Evolutionary conservation across 306 rosid species (phyloP).

Genomic region (Ceratonia siliqua): DNA sequence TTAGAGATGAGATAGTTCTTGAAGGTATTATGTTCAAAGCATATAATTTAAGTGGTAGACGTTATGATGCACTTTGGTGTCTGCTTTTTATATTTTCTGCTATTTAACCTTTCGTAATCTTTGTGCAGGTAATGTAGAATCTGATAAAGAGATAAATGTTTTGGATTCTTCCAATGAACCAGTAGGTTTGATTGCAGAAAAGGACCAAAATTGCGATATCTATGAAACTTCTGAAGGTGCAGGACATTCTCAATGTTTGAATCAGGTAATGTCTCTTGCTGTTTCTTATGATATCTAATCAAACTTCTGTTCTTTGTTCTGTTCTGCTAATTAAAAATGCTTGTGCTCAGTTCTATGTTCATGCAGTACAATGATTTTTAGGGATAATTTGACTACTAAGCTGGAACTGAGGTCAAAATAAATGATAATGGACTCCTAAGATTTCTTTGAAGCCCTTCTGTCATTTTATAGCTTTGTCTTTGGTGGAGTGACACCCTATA

Average conservation of each 20-base stretch:
- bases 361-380: slow-evolving; percentile 17
- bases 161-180: slow-evolving; percentile 50
- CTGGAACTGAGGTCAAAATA: neutral
- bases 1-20: slow-evolving; percentile 45
- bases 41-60: slow-evolving; percentile 22
- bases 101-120: slow-evolving; percentile 30
- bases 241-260: slow-evolving; percentile 40
- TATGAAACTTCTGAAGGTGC: slow-evolving; percentile 42
- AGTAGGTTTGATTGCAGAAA: slow-evolving; percentile 36
- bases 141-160: slow-evolving; percentile 40
- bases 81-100: slow-evolving; percentile 18
- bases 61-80: neutral
- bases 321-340: neutral
- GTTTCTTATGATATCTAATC: neutral
- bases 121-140: slow-evolving; percentile 54
- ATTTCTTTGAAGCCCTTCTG: neutral
- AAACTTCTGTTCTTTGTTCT: neutral
- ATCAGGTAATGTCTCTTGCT: slow-evolving; percentile 54
- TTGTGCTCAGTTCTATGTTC: neutral
- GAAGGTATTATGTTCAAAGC: slow-evolving; percentile 58
- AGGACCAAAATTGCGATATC: slow-evolving; percentile 44
- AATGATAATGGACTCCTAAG: neutral
- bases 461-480: slow-evolving; percentile 16
- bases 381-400: neutral
- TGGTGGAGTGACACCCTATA: slow-evolving; percentile 3